Percentiles rank a stretch among this genome's conserved stretches.
phyloP scores from a whole-genome alignment of 371 early-diverging fungal genomes.

The Apophysomyces ossiformis region DNA sequence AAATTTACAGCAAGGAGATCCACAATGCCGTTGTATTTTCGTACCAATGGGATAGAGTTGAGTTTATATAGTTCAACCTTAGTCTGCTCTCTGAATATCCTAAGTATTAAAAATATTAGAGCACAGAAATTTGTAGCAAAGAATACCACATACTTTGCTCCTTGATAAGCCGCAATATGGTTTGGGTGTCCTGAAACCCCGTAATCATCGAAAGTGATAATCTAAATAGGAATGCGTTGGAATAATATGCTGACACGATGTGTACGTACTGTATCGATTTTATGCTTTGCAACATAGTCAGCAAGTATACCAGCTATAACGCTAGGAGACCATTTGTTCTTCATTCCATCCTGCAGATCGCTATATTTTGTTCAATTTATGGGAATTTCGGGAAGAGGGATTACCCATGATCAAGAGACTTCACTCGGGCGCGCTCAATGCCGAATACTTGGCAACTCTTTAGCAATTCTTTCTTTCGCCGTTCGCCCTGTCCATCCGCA shows the following conservation, averaged over 20 bases:
- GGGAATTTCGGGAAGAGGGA: conserved; percentile 9
- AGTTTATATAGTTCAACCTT: conserved; percentile 59
- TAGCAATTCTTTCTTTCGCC: conserved; percentile 81
- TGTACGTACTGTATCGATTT: conserved; percentile 66
- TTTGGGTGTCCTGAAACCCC: conserved; percentile 96
- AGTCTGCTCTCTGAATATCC: background rate
- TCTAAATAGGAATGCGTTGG: conserved; percentile 34
- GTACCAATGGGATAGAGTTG: conserved; percentile 62
- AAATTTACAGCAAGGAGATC: conserved; percentile 46
- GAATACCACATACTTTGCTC: conserved; percentile 66
- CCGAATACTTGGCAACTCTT: conserved; percentile 73
- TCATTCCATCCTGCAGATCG: conserved; percentile 79
- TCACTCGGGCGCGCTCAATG: conserved; percentile 62
- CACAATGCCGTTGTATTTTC: conserved; percentile 80
- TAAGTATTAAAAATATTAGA: conserved; percentile 12
- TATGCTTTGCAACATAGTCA: conserved; percentile 60
- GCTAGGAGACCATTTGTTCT: conserved; percentile 69
- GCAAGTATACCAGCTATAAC: conserved; percentile 63
- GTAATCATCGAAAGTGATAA: conserved; percentile 93
- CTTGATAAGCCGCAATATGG: conserved; percentile 85
- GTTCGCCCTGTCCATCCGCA: conserved; percentile 75
- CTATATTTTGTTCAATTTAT: conserved; percentile 37
- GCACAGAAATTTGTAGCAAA: background rate
- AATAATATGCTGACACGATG: background rate
- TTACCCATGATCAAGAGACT: conserved; percentile 71